These are phyloP conservation scores for Auricularia cornea DNA, from an alignment of 768 basidiomycete genomes.

Conservation along the genomic window DNA sequence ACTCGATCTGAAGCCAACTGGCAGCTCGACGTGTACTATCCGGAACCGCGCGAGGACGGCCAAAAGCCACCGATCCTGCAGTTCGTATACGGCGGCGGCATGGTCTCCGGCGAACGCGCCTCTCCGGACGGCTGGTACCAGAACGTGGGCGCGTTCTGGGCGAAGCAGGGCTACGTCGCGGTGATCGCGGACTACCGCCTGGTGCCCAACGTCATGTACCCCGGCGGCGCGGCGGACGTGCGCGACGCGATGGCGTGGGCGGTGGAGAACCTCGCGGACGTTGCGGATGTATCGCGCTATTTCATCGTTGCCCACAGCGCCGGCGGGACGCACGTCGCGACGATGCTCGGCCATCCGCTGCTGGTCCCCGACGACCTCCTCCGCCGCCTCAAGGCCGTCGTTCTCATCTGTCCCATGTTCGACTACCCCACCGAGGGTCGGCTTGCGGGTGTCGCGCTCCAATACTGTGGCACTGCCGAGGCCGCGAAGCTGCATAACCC, in stretches of 20 bases:
- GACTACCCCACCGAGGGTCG: constrained; percentile 2
- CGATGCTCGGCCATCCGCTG: constrained; percentile 33
- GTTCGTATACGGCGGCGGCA: constrained; percentile 13
- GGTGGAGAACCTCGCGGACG: neutral
- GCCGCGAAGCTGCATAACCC: constrained; percentile 31
- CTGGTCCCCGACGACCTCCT: constrained; percentile 26
- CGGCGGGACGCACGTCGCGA: constrained; percentile 43
- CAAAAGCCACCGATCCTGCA: neutral
- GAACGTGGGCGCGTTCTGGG: neutral
- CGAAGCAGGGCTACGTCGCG: constrained; percentile 4
- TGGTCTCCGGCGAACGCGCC: neutral
- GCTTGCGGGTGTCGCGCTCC: constrained; percentile 4
- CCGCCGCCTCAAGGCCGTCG: constrained; percentile 33
- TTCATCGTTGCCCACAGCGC: constrained; percentile 56
- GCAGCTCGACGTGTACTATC: neutral
- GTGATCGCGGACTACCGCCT: constrained; percentile 3
- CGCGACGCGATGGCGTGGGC: neutral
- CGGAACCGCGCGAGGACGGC: neutral
- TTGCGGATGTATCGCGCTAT: constrained; percentile 32
- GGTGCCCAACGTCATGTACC: neutral
- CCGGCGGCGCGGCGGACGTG: neutral
- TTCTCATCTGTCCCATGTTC: constrained; percentile 34
- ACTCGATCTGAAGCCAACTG: neutral
- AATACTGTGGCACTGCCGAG: constrained; percentile 35
- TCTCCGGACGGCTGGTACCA: neutral